Base-by-base conservation (phyloP, 306 rosid genomes). In the Datisca glomerata region DNA sequence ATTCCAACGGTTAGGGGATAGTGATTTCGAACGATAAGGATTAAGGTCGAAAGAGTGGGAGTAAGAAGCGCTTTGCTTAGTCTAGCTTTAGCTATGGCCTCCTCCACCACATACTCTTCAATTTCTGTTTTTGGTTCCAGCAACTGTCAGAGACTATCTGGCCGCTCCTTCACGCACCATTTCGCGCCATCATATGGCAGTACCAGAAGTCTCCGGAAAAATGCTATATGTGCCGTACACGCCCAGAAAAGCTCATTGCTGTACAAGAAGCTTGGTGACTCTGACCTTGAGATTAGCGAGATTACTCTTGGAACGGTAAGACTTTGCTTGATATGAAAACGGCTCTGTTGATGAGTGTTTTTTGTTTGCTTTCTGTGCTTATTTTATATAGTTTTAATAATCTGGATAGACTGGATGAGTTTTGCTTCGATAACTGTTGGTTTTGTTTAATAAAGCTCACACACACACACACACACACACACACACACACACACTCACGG, bases 201-300 rank as follows among this genome's bases (percentile, higher is more conserved):
- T n/a, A n/a, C 43, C 31, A 53, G 41, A 49, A 47, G 25, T 20
- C 21, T 32, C 40, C 45, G 46, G 28, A 49, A 34, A 16, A 37
- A 50, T 27, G 19, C 49, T 29, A 24, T 69, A 27, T 59, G 50
- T 22, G 74, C 86, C 16, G 60, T 25, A 37, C 61, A 20, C 3
- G 49, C 23, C 45, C 48, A 51, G 19, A 57, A 59, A 14, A 57
- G 45, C 10, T 55, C 72, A 8, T 56, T 83, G 56, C 66, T 76
- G 69, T 77, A 63, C 59, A 45, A 77, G 43, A 89, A 70, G 18
- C 76, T 89, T 7, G 95, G 94, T 8, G 91, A 89, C 25, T 89
- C 95, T 17, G 91, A 89, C 81, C 95, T 80, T 20, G 60, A 43
- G 35, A 56, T 89, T 23, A 83, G 93, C 49, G 97, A 89, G 65